A percentile compares a stretch with the other conserved stretches of the same genome.
These are phyloP conservation scores for Sarcodon aspratus DNA, from an alignment of 768 basidiomycete species.

Conservation along the genomic window DNA sequence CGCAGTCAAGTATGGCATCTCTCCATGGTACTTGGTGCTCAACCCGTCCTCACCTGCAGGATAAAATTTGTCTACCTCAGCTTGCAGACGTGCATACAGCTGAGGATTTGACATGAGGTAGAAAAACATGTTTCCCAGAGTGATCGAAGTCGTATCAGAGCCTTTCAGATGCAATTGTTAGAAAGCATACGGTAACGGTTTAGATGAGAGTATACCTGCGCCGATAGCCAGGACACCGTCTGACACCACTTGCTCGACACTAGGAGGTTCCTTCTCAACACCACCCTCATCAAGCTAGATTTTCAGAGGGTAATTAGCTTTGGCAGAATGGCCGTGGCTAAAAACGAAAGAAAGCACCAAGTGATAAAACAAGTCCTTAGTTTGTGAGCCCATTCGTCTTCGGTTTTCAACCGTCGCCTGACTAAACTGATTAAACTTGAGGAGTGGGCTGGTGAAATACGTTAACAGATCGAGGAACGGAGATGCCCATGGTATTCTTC, in stretches of 20 bases:
- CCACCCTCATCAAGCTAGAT: slow-evolving; percentile 16
- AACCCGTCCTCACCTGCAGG: slow-evolving; percentile 18
- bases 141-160: slow-evolving; percentile 35
- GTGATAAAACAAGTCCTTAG: slow-evolving; percentile 29
- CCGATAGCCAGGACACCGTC: slow-evolving; percentile 26
- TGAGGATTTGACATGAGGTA: slow-evolving; percentile 27
- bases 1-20: not conserved
- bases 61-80: slow-evolving; percentile 27
- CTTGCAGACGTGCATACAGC: slow-evolving; percentile 22
- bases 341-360: slow-evolving; percentile 18
- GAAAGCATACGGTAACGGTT: no score
- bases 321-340: not conserved
- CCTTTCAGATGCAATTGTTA: not conserved
- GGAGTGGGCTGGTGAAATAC: no score
- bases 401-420: not conserved
- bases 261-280: slow-evolving; percentile 14
- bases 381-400: slow-evolving; percentile 5
- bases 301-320: not conserved
- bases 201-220: slow-evolving; percentile 15
- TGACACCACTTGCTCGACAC: slow-evolving; percentile 19
- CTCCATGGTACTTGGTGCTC: slow-evolving; percentile 7
- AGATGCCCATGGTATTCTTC: slow-evolving; percentile 12
- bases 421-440: no score
- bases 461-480: slow-evolving; percentile 11
- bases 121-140: slow-evolving; percentile 26